Base-by-base conservation (phyloP, 352 stramenopile species). In the Globisporangium echinulatum region DNA sequence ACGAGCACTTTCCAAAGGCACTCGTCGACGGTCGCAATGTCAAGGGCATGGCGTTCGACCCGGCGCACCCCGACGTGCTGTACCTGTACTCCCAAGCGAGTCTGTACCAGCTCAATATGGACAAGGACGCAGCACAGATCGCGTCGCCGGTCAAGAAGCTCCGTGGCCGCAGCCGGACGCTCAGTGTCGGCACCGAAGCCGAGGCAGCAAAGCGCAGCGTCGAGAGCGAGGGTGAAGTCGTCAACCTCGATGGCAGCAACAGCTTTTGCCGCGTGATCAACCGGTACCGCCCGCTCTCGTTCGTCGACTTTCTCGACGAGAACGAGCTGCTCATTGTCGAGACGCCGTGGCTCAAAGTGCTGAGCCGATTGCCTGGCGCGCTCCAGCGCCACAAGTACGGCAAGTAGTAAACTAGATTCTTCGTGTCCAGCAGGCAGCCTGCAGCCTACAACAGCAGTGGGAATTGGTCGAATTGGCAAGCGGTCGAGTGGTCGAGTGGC, bases 351-450 rank as follows among this genome's bases (percentile, higher is more conserved):
- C 77, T 94, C 56, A 92, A 94, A 75, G 84, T 94, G 68, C 69
- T 94, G 40, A 87, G 82, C 54, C 77, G 82, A 58, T 69, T 94
- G 64, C 85, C 85, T 15, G 82, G 82, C 53, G 80, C 85, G 38
- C 76, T 94, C 51, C 76, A 91, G 47, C 85, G 85, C 72, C 85
- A 87, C 75, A 94, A 94, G 64, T 94, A 94, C 76, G 82, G 82
- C 63, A 89, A 90, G 66, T 90, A 88, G 40, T 25, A 25, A 83
- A 83, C 79, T 73, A 71, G 60, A 25, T 25, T 25, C 25, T 68
- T 71, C 59, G 38, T 49, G 38, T 9, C 25, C 25, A 25, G 25
- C 25, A 25, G 25, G 25, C 25, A 25, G 25, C 25, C 25, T 25
- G 25, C 25, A 25, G 25, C 25, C 25, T 25, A 25, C 25, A 25